Evolutionary conservation across 306 rosid species (phyloP).

Genomic region (Betula pendula): DNA sequence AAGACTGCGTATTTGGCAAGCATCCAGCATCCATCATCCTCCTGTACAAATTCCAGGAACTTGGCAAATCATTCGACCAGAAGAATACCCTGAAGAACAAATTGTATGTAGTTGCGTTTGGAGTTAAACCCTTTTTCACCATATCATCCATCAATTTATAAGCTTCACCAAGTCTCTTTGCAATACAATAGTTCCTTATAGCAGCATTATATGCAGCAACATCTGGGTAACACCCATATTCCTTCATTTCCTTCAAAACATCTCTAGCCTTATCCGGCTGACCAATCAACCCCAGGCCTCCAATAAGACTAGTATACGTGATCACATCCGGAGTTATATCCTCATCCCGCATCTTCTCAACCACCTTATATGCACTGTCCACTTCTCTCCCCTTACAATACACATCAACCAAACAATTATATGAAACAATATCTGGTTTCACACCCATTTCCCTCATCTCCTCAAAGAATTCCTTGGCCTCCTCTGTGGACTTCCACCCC

Average conservation of each 20-base stretch:
- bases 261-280: constrained; percentile 79
- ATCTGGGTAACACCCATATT: constrained; percentile 79
- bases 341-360: constrained; percentile 61
- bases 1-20: constrained; percentile 81
- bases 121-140: constrained; percentile 63
- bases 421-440: constrained; percentile 73
- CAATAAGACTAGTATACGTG: constrained; percentile 69
- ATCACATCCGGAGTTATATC: constrained; percentile 70
- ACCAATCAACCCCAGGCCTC: constrained; percentile 86
- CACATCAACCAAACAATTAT: constrained; percentile 78
- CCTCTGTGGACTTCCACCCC: constrained; percentile 84
- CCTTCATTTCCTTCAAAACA: constrained; percentile 87
- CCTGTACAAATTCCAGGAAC: constrained; percentile 69
- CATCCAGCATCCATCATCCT: constrained; percentile 71
- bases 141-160: constrained; percentile 69
- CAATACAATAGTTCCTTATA: constrained; percentile 81
- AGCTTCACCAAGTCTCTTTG: constrained; percentile 83
- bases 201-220: constrained; percentile 81
- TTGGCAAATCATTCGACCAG: constrained; percentile 74
- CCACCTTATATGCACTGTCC: constrained; percentile 67
- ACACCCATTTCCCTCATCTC: constrained; percentile 84
- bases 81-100: constrained; percentile 71
- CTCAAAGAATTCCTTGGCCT: constrained; percentile 75
- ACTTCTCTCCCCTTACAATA: constrained; percentile 73
- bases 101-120: constrained; percentile 80